Base-by-base conservation (phyloP, 2,329 filamentous ascomycete genomes). In the Eutypa lata region DNA sequence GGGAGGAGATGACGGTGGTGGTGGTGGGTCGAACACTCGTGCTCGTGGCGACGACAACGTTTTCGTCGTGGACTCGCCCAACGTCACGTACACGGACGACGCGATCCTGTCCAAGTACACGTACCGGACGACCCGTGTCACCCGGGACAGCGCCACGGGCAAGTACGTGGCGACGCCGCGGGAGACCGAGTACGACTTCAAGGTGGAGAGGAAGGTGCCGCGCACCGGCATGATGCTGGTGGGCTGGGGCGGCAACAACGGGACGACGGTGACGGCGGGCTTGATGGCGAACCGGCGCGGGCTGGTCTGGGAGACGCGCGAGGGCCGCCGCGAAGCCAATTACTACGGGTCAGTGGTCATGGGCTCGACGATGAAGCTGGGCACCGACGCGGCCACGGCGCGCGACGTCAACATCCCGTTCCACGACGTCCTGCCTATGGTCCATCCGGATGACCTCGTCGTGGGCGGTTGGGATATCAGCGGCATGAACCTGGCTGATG, bases 331-430 rank as follows among this genome's bases (percentile, higher is more conserved):
- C 59, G 79, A 83, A 60, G 88, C 94, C 74, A 99, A 99, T 78
- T 99, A 97, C 84, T 99, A 97, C 72, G 94, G 94, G 66, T 99
- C 94, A 53, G 85, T 97, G 64, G 84, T 97, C 74, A 97, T 99
- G 94, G 83, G 88, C 59, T 97, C 94, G 19, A 99, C 94, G 61
- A 86, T 97, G 77, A 99, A 97, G 83, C 87, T 99, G 56, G 94
- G 94, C 53, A 89, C 88, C 44, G 91, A 97, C 67, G 81, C 84
- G 65, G 84, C 88, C 74, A 95, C 91, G 56, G 85, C 83, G 65
- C 82, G 89, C 74, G 94, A 99, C 68, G 84, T 99, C 76, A 96
- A 97, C 76, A 90, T 99, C 64, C 93, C 94, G 59, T 96, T 99
- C 80, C 90, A 93, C 70, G 84, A 93, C 71, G 82, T 97, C 65